Base-by-base conservation (phyloP, 179 eudicot species). In the Pouteria campechiana region DNA sequence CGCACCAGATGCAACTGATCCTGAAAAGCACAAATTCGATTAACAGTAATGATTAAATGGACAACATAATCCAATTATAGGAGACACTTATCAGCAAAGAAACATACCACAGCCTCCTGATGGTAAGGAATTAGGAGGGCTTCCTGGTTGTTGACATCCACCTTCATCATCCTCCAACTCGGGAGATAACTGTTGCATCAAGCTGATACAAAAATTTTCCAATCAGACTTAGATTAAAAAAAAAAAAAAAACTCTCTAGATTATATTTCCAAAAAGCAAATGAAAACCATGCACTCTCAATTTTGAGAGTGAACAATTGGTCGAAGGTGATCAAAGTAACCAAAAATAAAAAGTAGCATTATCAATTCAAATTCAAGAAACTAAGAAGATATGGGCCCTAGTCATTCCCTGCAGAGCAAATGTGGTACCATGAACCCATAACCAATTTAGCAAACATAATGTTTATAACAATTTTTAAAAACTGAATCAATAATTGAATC, bases 91-190 rank as follows among this genome's bases (percentile, higher is more conserved):
- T 24, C 33, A 17, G 48, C n/a, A 17, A 40, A 46, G 41, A 25
- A 33, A 15, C 19, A n/a, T 70, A 73, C 85, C 77, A 25, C 66
- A 55, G 52, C 64, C 58, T 47, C 61, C 67, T 21, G 58, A 40
- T 6, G 52, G 23, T 17, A 62, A 36, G 24, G 62, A 53, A 43
- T 8, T 59, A 59, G 70, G 68, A 34, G 64, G 65, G 54, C 64
- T 62, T 54, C 65, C 50, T 57, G 56, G 73, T 37, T 63, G 88
- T 41, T 53, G 13, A 51, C 48, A 47, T 24, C 50, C 16, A 60
- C 61, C 58, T 54, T 72, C 76, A 21, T 63, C 70, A 54, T 53
- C 72, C 25, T 75, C 78, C 57, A 60, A 28, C 43, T 72, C 83
- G 16, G 55, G 54, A 49, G 68, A 48, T 31, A 67, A 45, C 31